Conservation (phyloP, 108 stramenopile genomes). For the Phaeodactylum tricornutum region DNA sequence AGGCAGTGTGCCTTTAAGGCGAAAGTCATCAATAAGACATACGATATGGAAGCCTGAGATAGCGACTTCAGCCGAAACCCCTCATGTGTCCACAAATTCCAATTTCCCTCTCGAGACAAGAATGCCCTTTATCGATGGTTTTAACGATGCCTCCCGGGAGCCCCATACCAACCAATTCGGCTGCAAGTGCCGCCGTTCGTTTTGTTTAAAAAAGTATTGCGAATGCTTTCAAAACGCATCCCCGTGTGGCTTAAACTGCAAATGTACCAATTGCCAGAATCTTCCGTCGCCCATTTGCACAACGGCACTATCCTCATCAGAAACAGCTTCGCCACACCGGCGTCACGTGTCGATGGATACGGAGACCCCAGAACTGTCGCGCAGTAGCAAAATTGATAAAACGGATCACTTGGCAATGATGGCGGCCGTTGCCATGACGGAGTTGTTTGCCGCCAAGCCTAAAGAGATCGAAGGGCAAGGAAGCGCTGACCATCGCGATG, state of each 20-base stretch:
- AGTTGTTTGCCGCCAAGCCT: conserved; percentile 22
- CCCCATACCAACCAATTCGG: no score
- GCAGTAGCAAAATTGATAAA: no score
- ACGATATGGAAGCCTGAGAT: not conserved
- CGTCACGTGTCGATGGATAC: not conserved
- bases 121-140: not conserved
- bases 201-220: conserved; percentile 93
- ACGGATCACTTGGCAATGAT: conserved; percentile 42
- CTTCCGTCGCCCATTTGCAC: no score
- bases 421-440: conserved; percentile 54
- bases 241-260: conserved; percentile 76
- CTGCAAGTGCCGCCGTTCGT: conserved; percentile 88
- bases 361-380: no score
- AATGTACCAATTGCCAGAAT: conserved; percentile 36
- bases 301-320: not conserved
- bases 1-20: no score
- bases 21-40: not conserved
- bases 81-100: not conserved
- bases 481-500: no score
- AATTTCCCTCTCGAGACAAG: not conserved
- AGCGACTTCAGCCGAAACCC: not conserved
- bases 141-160: not conserved
- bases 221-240: conserved; percentile 80
- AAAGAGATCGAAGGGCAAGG: no score
- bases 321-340: not conserved